Evolutionary conservation across 2,329 filamentous ascomycete genomes (phyloP).

Genomic region (Xylariaceae sp.): DNA sequence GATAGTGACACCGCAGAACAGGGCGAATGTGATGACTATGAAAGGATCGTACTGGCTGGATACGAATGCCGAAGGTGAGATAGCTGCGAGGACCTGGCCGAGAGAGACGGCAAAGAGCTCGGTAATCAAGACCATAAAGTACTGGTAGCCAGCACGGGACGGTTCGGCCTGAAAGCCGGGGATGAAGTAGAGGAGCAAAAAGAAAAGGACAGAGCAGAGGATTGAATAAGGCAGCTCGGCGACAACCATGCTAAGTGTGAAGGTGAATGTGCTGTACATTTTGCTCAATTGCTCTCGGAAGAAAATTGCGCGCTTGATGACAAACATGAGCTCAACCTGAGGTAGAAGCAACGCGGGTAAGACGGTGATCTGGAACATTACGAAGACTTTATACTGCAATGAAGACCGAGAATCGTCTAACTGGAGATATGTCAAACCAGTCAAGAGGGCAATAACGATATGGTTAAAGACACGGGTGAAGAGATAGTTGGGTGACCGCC

Average conservation of each 20-base stretch:
- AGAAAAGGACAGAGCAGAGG: slow-evolving; percentile 81
- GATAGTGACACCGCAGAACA: slow-evolving; percentile 89
- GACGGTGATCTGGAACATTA: slow-evolving; percentile 89
- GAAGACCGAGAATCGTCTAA: slow-evolving; percentile 77
- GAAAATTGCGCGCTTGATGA: slow-evolving; percentile 79
- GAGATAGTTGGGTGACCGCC: slow-evolving; percentile 86
- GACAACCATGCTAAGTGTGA: slow-evolving; percentile 77
- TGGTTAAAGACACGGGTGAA: slow-evolving; percentile 90
- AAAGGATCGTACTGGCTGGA: slow-evolving; percentile 82
- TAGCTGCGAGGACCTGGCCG: slow-evolving; percentile 75
- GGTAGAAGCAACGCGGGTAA: slow-evolving; percentile 82
- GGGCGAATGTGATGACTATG: slow-evolving; percentile 78
- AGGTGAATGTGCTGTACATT: slow-evolving; percentile 83
- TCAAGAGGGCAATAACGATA: slow-evolving; percentile 76
- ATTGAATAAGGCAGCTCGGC: slow-evolving; percentile 86
- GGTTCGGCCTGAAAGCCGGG: slow-evolving; percentile 71
- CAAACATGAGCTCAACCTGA: slow-evolving; percentile 85
- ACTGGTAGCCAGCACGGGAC: slow-evolving; percentile 80
- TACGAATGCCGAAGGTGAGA: slow-evolving; percentile 81
- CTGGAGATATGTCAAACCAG: slow-evolving; percentile 79
- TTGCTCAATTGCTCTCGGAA: slow-evolving; percentile 87
- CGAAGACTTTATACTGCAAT: slow-evolving; percentile 85
- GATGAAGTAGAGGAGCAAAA: slow-evolving; percentile 83
- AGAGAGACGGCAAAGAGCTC: slow-evolving; percentile 85
- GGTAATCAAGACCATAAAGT: slow-evolving; percentile 82